These are phyloP conservation scores for Xylariaceae sp. DNA, from an alignment of 2,329 filamentous ascomycete genomes.

Conservation along the genomic window DNA sequence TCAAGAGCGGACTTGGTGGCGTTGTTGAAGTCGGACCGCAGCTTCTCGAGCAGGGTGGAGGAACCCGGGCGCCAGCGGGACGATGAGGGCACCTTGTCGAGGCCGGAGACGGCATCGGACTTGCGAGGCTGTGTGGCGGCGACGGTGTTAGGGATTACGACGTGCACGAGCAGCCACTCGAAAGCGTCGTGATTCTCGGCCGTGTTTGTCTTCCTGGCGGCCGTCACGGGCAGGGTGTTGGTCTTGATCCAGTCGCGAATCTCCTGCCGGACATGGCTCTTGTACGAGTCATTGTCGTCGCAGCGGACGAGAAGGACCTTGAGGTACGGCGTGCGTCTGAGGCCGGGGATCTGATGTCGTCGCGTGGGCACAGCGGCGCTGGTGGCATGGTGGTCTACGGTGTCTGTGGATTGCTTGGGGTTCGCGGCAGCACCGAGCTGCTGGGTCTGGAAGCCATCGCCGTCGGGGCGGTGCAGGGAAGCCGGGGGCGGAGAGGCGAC, in stretches of 20 bases:
- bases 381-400: conserved; percentile 35
- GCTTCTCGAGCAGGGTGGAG: conserved; percentile 82
- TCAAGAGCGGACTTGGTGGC: conserved; percentile 68
- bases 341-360: conserved; percentile 90
- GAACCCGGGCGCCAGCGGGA: conserved; percentile 78
- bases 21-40: conserved; percentile 86
- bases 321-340: conserved; percentile 89
- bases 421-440: conserved; percentile 38
- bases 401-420: conserved; percentile 34
- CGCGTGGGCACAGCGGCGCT: conserved; percentile 49
- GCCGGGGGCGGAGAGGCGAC: conserved; percentile 34
- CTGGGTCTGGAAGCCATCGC: conserved; percentile 63
- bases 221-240: conserved; percentile 57
- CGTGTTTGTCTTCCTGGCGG: conserved; percentile 59
- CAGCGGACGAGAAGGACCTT: conserved; percentile 87
- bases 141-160: conserved; percentile 81
- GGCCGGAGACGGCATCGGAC: conserved; percentile 48
- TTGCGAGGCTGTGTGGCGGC: conserved; percentile 75
- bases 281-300: conserved; percentile 95
- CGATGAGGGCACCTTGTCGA: conserved; percentile 57
- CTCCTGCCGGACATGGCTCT: conserved; percentile 70
- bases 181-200: conserved; percentile 95
- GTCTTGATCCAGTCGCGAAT: conserved; percentile 89
- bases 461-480: conserved; percentile 36
- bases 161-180: conserved; percentile 92